These are phyloP conservation scores for Selenicereus undatus DNA, from an alignment of 148 eudicot genomes.

Conservation along the genomic window DNA sequence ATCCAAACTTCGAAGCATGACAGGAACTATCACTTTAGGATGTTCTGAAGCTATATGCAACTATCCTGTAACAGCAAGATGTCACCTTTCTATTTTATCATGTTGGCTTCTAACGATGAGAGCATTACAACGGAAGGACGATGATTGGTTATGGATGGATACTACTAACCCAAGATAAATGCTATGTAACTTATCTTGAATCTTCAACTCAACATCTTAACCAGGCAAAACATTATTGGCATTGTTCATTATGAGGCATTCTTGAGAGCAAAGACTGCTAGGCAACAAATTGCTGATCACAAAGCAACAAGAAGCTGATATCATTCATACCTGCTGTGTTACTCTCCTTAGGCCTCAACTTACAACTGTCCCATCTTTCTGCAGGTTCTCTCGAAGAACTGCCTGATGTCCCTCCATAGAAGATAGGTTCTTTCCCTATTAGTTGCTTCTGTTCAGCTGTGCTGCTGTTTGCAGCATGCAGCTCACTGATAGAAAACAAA, in stretches of 20 bases:
- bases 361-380: constrained; percentile 20
- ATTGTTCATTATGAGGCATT: neutral
- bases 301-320: neutral
- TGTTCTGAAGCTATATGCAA: neutral
- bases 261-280: neutral
- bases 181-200: neutral
- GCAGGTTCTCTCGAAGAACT: neutral
- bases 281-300: neutral
- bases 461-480: constrained; percentile 13
- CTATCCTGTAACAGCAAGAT: neutral
- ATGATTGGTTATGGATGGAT: neutral
- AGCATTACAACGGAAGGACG: neutral
- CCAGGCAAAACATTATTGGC: neutral
- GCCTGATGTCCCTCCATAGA: constrained; percentile 7
- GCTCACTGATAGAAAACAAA: constrained; percentile 18
- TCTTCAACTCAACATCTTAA: neutral
- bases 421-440: neutral
- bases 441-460: constrained; percentile 16
- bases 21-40: neutral
- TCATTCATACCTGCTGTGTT: constrained; percentile 15
- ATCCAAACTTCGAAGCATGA: neutral
- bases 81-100: neutral
- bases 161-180: neutral
- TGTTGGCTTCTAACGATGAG: neutral
- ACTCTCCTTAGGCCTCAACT: constrained; percentile 23